Conservation (phyloP, 371 early-diverging fungal genomes). For the Rhizopus microsporus region DNA sequence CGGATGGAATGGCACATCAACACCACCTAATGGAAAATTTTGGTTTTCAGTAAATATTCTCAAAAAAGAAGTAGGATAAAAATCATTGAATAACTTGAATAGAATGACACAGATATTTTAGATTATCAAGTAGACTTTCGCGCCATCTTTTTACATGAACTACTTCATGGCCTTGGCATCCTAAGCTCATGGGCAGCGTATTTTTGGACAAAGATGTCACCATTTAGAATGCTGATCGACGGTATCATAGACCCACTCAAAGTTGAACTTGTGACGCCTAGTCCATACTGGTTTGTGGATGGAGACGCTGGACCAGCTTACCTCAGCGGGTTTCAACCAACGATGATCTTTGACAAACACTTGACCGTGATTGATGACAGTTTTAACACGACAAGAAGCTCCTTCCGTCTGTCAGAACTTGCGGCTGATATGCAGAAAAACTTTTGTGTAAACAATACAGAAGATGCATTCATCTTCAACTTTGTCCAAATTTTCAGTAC, state of each 20-base stretch:
- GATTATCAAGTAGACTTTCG: constrained; percentile 41
- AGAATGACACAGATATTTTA: constrained; percentile 26
- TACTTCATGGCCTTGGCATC: constrained; percentile 48
- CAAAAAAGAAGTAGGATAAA: background rate
- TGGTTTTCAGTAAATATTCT: constrained; percentile 41
- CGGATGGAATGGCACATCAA: constrained; percentile 43
- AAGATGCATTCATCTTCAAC: constrained; percentile 44
- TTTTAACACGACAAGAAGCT: constrained; percentile 12
- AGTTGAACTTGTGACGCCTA: constrained; percentile 41
- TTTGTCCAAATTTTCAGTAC: constrained; percentile 40
- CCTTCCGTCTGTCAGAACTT: constrained; percentile 21
- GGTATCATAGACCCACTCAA: constrained; percentile 37
- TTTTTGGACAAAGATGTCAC: constrained; percentile 41
- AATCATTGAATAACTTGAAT: background rate
- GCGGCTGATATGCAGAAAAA: constrained; percentile 43
- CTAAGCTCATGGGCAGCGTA: constrained; percentile 54
- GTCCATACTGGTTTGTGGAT: constrained; percentile 38
- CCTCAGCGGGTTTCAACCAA: constrained; percentile 49
- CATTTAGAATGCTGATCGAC: constrained; percentile 38
- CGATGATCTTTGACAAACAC: constrained; percentile 54
- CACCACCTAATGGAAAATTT: constrained; percentile 37
- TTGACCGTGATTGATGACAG: constrained; percentile 26
- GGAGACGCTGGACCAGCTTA: constrained; percentile 41
- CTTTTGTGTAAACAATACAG: constrained; percentile 41
- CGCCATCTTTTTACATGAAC: constrained; percentile 44